These are phyloP conservation scores for Musa balbisiana DNA, from an alignment of 202 grass and related monocot species.

Conservation along the genomic window DNA sequence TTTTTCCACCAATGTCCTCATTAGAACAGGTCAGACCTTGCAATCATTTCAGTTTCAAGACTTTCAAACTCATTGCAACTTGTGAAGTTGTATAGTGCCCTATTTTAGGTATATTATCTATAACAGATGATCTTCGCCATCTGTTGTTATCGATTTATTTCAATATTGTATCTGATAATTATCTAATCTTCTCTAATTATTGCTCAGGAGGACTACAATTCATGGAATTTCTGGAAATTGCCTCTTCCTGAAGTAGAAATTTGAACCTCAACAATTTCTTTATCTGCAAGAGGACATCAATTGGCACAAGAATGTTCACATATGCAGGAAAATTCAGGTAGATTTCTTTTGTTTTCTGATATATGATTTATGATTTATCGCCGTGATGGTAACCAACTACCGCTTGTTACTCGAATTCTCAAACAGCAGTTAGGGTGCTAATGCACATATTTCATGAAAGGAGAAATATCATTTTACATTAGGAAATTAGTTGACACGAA, in stretches of 20 bases:
- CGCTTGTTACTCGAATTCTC: too few species aligned
- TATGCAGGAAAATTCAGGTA: not conserved
- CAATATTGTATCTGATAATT: too few species aligned
- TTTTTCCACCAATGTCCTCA: slow-evolving; percentile 71
- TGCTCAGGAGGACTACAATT: slow-evolving; percentile 77
- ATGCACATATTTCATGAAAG: not conserved
- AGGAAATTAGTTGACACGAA: too few species aligned
- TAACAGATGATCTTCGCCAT: not conserved
- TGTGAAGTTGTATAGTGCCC: slow-evolving; percentile 1
- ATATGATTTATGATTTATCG: not conserved
- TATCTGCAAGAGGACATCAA: not conserved
- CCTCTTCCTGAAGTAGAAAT: slow-evolving; percentile 57
- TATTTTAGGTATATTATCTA: slow-evolving; percentile 7
- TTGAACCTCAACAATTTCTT: slow-evolving; percentile 23
- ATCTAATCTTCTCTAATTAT: not conserved
- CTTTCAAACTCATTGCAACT: not conserved
- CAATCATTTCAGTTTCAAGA: not conserved
- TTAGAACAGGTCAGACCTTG: slow-evolving; percentile 49
- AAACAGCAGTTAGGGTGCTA: not conserved
- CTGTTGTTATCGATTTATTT: not conserved
- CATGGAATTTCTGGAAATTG: slow-evolving; percentile 89
- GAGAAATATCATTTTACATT: not conserved
- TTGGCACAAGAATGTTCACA: not conserved
- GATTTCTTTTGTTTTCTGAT: not conserved
- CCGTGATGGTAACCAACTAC: not conserved